phyloP scores from a whole-genome alignment of 345 rosid species.

The Pistacia vera region DNA sequence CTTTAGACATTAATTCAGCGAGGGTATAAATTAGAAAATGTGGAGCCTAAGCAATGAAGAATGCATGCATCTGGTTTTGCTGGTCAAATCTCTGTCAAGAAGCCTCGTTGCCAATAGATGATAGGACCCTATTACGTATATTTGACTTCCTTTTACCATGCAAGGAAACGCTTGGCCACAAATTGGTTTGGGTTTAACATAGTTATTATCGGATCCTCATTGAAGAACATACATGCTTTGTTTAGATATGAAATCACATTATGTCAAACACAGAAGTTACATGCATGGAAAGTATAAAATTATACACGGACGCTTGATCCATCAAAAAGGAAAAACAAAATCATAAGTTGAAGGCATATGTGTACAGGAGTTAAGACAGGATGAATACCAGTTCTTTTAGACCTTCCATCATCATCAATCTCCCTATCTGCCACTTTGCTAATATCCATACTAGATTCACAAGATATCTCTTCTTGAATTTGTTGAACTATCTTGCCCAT shows the following conservation, averaged over 20 bases:
- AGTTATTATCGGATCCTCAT: too few species aligned
- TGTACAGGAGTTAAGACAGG: too few species aligned
- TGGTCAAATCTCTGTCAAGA: neutral
- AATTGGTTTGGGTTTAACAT: too few species aligned
- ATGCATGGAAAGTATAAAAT: neutral
- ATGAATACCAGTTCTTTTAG: conserved; percentile 20
- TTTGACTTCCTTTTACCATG: too few species aligned
- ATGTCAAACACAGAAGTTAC: neutral
- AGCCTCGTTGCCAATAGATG: neutral
- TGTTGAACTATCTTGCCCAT: too few species aligned
- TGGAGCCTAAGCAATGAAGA: neutral
- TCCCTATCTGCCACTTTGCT: conserved; percentile 5
- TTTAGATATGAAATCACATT: neutral
- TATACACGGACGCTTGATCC: neutral
- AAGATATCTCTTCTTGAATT: neutral
- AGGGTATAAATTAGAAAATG: neutral
- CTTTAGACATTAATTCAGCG: neutral
- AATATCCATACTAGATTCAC: conserved; percentile 1
- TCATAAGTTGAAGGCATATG: neutral
- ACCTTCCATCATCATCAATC: conserved; percentile 24
- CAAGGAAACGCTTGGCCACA: too few species aligned
- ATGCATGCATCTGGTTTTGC: neutral
- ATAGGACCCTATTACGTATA: neutral
- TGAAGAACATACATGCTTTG: too few species aligned
- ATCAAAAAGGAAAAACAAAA: neutral